Evolutionary conservation across 371 early-diverging fungal genomes (phyloP).

Genomic region (Rhizomucor miehei): DNA sequence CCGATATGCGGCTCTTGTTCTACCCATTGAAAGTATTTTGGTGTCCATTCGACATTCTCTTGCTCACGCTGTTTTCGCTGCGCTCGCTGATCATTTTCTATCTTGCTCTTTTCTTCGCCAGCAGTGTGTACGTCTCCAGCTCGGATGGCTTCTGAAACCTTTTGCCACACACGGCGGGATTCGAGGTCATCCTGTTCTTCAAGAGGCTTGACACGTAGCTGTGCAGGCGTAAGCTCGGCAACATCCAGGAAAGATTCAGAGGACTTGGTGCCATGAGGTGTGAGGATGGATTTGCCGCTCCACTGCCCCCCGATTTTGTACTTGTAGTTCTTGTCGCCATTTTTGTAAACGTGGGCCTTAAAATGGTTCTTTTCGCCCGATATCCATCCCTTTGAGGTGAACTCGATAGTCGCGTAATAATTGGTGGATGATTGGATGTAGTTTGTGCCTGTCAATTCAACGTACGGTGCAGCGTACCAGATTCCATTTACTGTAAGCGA

Average conservation of each 20-base stretch:
- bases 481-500: conserved; percentile 42
- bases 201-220: conserved; percentile 3
- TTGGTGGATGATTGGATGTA: conserved; percentile 53
- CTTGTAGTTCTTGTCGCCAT: conserved; percentile 38
- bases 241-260: conserved; percentile 58
- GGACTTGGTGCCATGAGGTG: conserved; percentile 38
- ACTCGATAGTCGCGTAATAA: conserved; percentile 62
- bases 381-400: conserved; percentile 70
- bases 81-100: conserved; percentile 69
- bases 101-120: conserved; percentile 58
- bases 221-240: conserved; percentile 26
- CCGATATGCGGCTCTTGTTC: conserved; percentile 36
- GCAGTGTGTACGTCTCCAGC: conserved; percentile 61
- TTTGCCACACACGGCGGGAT: conserved; percentile 65
- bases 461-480: conserved; percentile 57
- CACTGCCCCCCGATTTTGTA: conserved; percentile 63
- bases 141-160: conserved; percentile 64
- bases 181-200: conserved; percentile 60
- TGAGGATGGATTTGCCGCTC: conserved; percentile 55
- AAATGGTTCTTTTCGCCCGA: conserved; percentile 73
- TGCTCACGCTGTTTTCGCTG: conserved; percentile 58
- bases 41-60: conserved; percentile 53
- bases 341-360: conserved; percentile 46
- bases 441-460: conserved; percentile 68
- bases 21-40: conserved; percentile 51